These are phyloP conservation scores for Fusarium lateritium DNA, from an alignment of 2,329 filamentous ascomycete species.

Conservation along the genomic window DNA sequence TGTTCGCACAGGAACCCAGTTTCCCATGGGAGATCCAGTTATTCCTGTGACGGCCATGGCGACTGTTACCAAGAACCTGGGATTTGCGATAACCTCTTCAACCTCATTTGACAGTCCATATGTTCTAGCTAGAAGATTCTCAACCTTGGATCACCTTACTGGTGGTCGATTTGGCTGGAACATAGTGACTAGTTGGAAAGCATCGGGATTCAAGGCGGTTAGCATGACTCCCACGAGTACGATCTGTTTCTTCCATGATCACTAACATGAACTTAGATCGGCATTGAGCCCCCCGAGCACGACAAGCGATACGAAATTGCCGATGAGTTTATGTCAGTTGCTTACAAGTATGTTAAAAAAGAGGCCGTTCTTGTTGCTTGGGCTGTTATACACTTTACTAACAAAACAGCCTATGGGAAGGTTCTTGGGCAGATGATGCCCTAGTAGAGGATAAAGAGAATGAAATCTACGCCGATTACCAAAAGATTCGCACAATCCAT, in stretches of 20 bases:
- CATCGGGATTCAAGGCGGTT: conserved; percentile 1
- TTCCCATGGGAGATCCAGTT: conserved; percentile 57
- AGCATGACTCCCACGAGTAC: background rate
- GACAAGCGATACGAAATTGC: conserved; percentile 34
- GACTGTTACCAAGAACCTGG: conserved; percentile 10
- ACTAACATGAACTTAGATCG: background rate
- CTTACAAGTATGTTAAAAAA: conserved; percentile 16
- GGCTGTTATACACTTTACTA: too few species aligned
- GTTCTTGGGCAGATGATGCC: conserved; percentile 25
- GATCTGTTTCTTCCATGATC: too few species aligned
- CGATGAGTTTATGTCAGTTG: conserved; percentile 23
- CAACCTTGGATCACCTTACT: conserved; percentile 11
- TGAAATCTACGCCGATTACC: conserved; percentile 1
- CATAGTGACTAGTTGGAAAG: conserved; percentile 9
- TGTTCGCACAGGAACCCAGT: conserved; percentile 57
- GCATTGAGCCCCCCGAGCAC: conserved; percentile 3
- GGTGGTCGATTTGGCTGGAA: conserved; percentile 5
- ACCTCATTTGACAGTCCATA: background rate
- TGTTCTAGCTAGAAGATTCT: too few species aligned
- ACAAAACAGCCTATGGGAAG: conserved; percentile 18
- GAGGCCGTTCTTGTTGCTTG: too few species aligned
- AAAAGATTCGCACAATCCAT: background rate
- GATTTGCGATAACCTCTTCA: conserved; percentile 6
- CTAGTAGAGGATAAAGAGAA: conserved; percentile 17
- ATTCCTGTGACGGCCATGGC: conserved; percentile 14